These are phyloP conservation scores for Tulasnella sp. DNA, from an alignment of 768 basidiomycete species.

Conservation along the genomic window DNA sequence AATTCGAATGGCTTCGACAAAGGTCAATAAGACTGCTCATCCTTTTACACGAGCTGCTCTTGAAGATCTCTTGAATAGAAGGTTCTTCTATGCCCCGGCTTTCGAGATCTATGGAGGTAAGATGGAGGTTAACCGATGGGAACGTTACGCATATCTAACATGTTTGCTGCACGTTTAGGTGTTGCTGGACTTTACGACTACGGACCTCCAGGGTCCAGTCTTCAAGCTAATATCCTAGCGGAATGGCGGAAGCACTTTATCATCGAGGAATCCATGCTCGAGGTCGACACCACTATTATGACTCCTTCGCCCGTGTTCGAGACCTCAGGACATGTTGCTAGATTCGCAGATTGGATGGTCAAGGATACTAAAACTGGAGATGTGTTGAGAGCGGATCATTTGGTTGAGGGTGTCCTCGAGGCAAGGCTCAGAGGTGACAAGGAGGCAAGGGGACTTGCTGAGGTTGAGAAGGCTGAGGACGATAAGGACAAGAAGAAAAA, in stretches of 20 bases:
- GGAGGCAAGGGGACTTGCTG: constrained; percentile 69
- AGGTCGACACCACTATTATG: constrained; percentile 97
- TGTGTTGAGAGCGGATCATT: constrained; percentile 90
- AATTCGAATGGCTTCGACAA: constrained; percentile 1
- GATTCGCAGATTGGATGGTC: constrained; percentile 99
- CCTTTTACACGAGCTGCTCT: constrained; percentile 76
- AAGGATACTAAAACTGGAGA: constrained; percentile 93
- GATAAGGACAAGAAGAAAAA: constrained; percentile 64
- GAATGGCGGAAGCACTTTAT: constrained; percentile 99
- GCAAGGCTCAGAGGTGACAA: constrained; percentile 80
- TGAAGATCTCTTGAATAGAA: constrained; percentile 71
- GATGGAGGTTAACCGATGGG: constrained; percentile 20
- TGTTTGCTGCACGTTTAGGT: constrained; percentile 37
- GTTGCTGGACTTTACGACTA: constrained; percentile 97
- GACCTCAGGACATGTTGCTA: constrained; percentile 92
- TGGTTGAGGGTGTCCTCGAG: constrained; percentile 85
- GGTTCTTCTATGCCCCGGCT: constrained; percentile 96
- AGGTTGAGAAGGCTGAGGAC: constrained; percentile 38
- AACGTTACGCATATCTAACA: neutral
- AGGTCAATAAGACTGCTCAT: constrained; percentile 70
- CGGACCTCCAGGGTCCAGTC: constrained; percentile 86
- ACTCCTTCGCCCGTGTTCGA: constrained; percentile 91
- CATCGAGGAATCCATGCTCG: constrained; percentile 95
- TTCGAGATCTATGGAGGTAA: constrained; percentile 98
- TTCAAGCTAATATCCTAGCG: constrained; percentile 91